Percentiles rank a stretch among this genome's conserved stretches.
These are phyloP conservation scores for Exophiala aquamarina DNA, from an alignment of 2,329 filamentous ascomycete species.

Conservation along the genomic window DNA sequence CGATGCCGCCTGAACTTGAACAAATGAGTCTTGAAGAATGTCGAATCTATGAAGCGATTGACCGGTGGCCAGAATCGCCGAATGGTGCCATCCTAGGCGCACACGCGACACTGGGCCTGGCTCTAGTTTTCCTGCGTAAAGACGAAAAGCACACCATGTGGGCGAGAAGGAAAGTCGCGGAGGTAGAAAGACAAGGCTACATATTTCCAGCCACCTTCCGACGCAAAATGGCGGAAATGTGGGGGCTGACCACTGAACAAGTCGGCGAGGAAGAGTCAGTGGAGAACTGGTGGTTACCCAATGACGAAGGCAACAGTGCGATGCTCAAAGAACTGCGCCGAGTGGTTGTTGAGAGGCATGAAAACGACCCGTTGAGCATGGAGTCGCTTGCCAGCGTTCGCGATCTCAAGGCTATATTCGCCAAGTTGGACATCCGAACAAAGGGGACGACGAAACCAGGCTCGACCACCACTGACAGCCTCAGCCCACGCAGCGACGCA, in stretches of 20 bases:
- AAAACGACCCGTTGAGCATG: constrained; percentile 43
- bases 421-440: constrained; percentile 57
- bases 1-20: constrained; percentile 55
- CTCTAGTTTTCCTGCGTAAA: constrained; percentile 75
- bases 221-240: constrained; percentile 71
- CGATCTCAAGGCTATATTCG: constrained; percentile 74
- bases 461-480: constrained; percentile 1
- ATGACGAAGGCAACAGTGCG: constrained; percentile 72
- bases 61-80: constrained; percentile 68
- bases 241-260: constrained; percentile 45
- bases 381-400: constrained; percentile 53
- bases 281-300: constrained; percentile 84
- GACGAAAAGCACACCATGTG: constrained; percentile 73
- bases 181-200: constrained; percentile 75
- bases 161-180: constrained; percentile 75
- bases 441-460: constrained; percentile 22
- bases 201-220: constrained; percentile 77
- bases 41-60: constrained; percentile 76
- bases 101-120: constrained; percentile 74
- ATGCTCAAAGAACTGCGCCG: constrained; percentile 75
- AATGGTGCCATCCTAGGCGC: constrained; percentile 70
- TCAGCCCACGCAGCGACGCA: constrained; percentile 17
- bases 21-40: constrained; percentile 68
- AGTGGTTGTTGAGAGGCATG: constrained; percentile 71
- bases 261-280: constrained; percentile 58